Conservation (phyloP, 768 basidiomycete species). For the Peribolospora kevripleyi region DNA sequence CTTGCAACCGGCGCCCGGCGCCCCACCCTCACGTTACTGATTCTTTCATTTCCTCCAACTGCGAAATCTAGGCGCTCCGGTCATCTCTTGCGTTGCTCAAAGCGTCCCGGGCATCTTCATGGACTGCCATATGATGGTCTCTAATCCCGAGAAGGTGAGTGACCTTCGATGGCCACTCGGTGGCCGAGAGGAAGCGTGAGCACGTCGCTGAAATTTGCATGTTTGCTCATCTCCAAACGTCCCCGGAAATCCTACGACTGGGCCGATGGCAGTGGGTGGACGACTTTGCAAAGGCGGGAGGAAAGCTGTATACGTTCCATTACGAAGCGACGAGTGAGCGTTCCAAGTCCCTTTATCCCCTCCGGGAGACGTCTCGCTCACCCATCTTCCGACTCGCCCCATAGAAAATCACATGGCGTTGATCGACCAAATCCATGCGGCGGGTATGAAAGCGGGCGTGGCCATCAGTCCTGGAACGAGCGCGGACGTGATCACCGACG, state of each 20-base stretch:
- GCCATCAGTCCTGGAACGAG: constrained; percentile 93
- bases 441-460: constrained; percentile 77
- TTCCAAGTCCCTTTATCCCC: constrained; percentile 26
- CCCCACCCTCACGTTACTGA: background rate
- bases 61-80: constrained; percentile 42
- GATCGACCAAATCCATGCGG: constrained; percentile 53
- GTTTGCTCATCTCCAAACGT: too few relatives aligned
- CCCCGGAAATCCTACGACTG: too few relatives aligned
- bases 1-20: background rate
- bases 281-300: constrained; percentile 86
- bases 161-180: background rate
- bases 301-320: constrained; percentile 87
- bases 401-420: constrained; percentile 48
- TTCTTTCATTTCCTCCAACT: background rate
- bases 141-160: constrained; percentile 62
- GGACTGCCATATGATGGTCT: constrained; percentile 99
- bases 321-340: constrained; percentile 37
- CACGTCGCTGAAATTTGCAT: too few relatives aligned
- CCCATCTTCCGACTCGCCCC: background rate
- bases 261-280: constrained; percentile 53
- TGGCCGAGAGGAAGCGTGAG: too few relatives aligned
- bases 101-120: constrained; percentile 86
- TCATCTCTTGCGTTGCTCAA: constrained; percentile 61
- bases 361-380: background rate
- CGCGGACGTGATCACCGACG: constrained; percentile 62